Conservation (phyloP, 106 monocot species). For the Ottelia alismoides region DNA sequence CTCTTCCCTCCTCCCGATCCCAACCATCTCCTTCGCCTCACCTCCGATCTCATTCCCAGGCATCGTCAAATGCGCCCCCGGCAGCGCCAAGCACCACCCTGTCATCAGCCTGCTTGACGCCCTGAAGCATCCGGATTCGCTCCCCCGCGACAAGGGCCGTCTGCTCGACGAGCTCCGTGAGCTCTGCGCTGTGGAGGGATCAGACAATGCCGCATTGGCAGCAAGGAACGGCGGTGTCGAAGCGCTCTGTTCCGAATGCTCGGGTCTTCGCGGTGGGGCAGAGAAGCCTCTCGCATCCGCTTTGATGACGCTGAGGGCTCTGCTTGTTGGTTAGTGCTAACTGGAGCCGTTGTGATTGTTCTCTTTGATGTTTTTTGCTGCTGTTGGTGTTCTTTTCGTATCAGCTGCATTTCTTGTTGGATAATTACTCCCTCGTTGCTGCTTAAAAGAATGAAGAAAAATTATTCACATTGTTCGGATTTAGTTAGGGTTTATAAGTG, state of each 20-base stretch:
- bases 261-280: slow-evolving; percentile 4
- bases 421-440: too few species aligned
- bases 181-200: slow-evolving; percentile 25
- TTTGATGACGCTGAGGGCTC: slow-evolving; percentile 8
- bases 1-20: neutral
- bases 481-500: too few species aligned
- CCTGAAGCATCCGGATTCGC: slow-evolving; percentile 8
- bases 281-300: slow-evolving; percentile 13
- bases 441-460: too few species aligned
- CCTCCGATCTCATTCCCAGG: slow-evolving; percentile 24
- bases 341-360: too few species aligned
- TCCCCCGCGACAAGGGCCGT: slow-evolving; percentile 11
- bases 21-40: neutral
- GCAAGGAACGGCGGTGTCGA: slow-evolving; percentile 74
- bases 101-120: slow-evolving; percentile 32
- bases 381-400: too few species aligned
- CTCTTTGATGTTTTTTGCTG: too few species aligned
- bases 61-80: slow-evolving; percentile 78
- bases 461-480: too few species aligned
- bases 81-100: slow-evolving; percentile 44
- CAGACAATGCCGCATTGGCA: slow-evolving; percentile 44
- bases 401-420: too few species aligned
- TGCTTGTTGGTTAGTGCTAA: slow-evolving; percentile 21
- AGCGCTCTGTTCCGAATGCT: slow-evolving; percentile 36
- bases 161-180: slow-evolving; percentile 37